A percentile compares a stretch with the other conserved stretches of the same genome.
These are phyloP conservation scores for Nothophaeocryptopus gaeumannii DNA, from an alignment of 2,329 filamentous ascomycete genomes.

Conservation along the genomic window DNA sequence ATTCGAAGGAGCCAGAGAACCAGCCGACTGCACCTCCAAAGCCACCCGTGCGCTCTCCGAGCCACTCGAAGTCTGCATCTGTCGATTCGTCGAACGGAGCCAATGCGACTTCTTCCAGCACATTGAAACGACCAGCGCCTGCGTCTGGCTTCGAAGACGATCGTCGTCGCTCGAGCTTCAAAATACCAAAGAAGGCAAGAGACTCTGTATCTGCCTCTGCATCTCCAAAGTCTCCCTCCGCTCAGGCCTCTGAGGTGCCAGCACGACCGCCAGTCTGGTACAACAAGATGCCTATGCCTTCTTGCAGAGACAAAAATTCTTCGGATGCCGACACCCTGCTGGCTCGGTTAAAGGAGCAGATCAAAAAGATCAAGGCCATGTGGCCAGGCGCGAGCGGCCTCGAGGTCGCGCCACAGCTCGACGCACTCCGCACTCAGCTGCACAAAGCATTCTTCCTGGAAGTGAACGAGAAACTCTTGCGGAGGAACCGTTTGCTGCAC, in stretches of 20 bases:
- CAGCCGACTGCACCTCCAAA: too few species aligned
- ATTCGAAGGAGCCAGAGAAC: too few species aligned
- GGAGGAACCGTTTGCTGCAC: conserved; percentile 38
- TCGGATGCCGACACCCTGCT: conserved; percentile 12
- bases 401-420: conserved; percentile 13
- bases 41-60: too few species aligned
- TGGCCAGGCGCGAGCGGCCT: background rate
- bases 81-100: too few species aligned
- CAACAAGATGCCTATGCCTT: background rate
- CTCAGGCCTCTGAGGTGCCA: background rate
- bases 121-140: too few species aligned
- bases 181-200: too few species aligned
- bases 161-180: too few species aligned
- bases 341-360: conserved; percentile 8
- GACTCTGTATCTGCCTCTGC: too few species aligned
- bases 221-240: background rate
- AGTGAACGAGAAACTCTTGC: conserved; percentile 35
- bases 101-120: too few species aligned
- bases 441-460: conserved; percentile 41
- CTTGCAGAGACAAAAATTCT: conserved; percentile 6
- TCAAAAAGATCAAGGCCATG: conserved; percentile 7
- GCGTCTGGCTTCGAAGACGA: too few species aligned
- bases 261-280: conserved; percentile 24
- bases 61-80: too few species aligned
- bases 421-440: conserved; percentile 37